Evolutionary conservation across 257 asterid species (phyloP).

Genomic region (Plantago elongata): DNA sequence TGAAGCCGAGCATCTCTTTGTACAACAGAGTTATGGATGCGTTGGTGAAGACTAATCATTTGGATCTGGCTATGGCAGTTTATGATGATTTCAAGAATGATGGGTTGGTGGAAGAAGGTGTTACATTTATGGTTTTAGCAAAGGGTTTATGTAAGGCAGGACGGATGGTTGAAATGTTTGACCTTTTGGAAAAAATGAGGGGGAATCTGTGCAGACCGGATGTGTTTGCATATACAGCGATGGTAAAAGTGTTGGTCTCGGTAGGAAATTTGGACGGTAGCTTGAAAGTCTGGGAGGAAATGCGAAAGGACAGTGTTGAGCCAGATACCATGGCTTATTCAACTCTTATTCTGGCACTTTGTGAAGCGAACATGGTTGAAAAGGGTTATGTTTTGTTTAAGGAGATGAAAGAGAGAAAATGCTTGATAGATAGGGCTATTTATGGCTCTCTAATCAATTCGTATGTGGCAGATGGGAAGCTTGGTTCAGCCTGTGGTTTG

Average conservation of each 20-base stretch:
- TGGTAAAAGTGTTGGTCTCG: slow-evolving; percentile 64
- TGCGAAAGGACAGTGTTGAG: slow-evolving; percentile 61
- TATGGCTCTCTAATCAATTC: slow-evolving; percentile 83
- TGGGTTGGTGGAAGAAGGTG: slow-evolving; percentile 68
- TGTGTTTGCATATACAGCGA: slow-evolving; percentile 94
- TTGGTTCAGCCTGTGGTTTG: slow-evolving; percentile 75
- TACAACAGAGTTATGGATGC: slow-evolving; percentile 91
- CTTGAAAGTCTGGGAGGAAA: slow-evolving; percentile 78
- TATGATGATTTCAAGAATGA: slow-evolving; percentile 74
- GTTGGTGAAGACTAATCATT: slow-evolving; percentile 71
- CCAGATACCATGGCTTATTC: slow-evolving; percentile 93
- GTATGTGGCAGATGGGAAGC: slow-evolving; percentile 64
- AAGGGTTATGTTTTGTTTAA: slow-evolving; percentile 64
- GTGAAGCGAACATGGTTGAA: slow-evolving; percentile 45
- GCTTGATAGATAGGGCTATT: slow-evolving; percentile 78
- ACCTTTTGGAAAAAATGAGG: slow-evolving; percentile 70
- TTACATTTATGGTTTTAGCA: slow-evolving; percentile 75
- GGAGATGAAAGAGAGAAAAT: slow-evolving; percentile 73
- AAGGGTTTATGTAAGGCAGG: slow-evolving; percentile 86
- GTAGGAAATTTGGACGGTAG: slow-evolving; percentile 74
- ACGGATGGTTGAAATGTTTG: slow-evolving; percentile 50
- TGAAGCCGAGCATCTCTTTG: slow-evolving; percentile 80
- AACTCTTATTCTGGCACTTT: slow-evolving; percentile 68
- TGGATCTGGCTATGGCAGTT: slow-evolving; percentile 77
- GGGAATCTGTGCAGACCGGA: slow-evolving; percentile 84